phyloP scores from a whole-genome alignment of 2,329 filamentous ascomycete species.

The Aspergillus oerlinghausenensis region DNA sequence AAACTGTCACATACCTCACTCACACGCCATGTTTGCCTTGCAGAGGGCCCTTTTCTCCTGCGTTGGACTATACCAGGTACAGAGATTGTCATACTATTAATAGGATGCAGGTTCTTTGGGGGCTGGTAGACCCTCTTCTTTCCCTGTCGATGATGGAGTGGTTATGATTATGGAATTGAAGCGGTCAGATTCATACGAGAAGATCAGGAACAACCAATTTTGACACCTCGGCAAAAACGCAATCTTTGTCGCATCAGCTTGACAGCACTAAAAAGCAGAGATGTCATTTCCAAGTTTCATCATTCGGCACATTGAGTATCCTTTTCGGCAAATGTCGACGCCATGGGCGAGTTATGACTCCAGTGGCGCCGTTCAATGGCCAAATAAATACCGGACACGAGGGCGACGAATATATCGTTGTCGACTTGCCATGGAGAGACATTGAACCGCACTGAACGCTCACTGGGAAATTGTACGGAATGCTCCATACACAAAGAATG shows the following conservation, averaged over 20 bases:
- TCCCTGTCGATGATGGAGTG: background rate
- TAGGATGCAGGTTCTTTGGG: background rate
- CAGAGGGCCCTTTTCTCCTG: background rate
- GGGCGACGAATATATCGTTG: background rate
- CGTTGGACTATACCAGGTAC: too few relatives aligned
- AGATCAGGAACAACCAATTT: too few relatives aligned
- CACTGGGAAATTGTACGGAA: background rate
- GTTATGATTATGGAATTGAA: background rate
- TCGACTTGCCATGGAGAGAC: background rate
- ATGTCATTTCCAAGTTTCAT: background rate
- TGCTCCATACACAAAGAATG: background rate
- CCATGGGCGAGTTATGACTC: background rate
- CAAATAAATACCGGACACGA: background rate
- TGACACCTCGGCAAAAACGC: background rate
- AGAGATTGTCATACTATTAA: background rate
- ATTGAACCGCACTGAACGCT: background rate
- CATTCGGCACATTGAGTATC: background rate
- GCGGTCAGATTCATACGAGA: background rate
- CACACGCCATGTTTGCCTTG: background rate
- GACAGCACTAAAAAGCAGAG: background rate
- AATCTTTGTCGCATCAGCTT: background rate
- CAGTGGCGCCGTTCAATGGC: background rate
- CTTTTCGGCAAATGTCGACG: background rate
- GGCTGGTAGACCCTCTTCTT: background rate
- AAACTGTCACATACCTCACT: background rate